These are phyloP conservation scores for Hortaea werneckii DNA, from an alignment of 2,329 filamentous ascomycete genomes.

Conservation along the genomic window DNA sequence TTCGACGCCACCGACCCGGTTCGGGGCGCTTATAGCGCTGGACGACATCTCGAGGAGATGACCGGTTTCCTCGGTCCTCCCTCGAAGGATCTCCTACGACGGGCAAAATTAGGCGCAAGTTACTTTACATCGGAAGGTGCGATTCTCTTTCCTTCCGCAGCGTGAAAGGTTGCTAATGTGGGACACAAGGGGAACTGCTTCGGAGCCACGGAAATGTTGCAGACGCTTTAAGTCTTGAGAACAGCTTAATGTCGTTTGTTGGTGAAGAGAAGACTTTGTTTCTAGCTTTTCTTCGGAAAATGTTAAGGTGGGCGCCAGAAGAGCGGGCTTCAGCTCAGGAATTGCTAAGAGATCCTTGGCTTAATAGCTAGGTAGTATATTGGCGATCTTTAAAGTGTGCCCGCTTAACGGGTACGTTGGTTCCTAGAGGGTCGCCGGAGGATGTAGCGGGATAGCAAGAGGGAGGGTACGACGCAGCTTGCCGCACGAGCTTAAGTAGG, in stretches of 20 bases:
- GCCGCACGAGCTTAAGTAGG: no score
- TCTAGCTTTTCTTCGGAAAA: conserved; percentile 26
- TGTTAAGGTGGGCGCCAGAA: conserved; percentile 32
- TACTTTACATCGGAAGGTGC: no score
- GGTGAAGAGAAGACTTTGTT: conserved; percentile 26
- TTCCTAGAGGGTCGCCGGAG: no score
- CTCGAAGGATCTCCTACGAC: conserved; percentile 4
- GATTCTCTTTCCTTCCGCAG: not conserved
- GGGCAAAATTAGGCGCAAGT: not conserved
- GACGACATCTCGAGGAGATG: conserved; percentile 6
- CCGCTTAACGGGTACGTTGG: no score
- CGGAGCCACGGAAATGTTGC: conserved; percentile 3
- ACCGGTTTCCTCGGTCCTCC: conserved; percentile 13
- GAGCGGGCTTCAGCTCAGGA: conserved; percentile 24
- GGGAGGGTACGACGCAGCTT: no score
- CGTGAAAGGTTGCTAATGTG: conserved; percentile 6
- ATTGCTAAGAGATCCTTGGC: no score
- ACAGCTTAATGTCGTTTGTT: conserved; percentile 6
- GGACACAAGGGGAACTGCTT: conserved; percentile 1
- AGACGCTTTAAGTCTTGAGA: conserved; percentile 6
- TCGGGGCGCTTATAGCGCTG: not conserved
- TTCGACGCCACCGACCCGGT: conserved; percentile 5
- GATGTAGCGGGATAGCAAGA: no score
- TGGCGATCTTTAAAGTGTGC: no score
- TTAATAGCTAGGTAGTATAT: no score